Percentiles rank a stretch among this genome's conserved stretches.
phyloP scores from a whole-genome alignment of 2,329 filamentous ascomycete genomes.

The Talaromyces albobiverticillius region DNA sequence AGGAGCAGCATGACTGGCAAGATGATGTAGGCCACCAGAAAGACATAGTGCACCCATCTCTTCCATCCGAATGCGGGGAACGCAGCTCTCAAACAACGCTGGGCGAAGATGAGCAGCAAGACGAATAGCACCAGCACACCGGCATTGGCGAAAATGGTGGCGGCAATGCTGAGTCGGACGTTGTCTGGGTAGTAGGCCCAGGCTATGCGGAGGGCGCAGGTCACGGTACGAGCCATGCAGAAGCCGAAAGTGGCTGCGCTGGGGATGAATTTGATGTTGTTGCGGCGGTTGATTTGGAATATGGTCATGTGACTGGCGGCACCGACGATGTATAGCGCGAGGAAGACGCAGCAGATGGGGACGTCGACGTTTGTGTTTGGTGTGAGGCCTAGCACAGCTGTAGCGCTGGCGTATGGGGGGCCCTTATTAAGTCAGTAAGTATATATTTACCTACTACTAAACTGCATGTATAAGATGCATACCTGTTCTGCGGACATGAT shows the following conservation, averaged over 20 bases:
- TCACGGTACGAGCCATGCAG: conserved; percentile 48
- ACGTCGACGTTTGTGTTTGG: conserved; percentile 61
- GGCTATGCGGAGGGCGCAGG: conserved; percentile 52
- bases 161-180: conserved; percentile 52
- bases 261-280: conserved; percentile 50
- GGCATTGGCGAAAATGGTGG: conserved; percentile 68
- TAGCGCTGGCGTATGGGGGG: conserved; percentile 29
- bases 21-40: conserved; percentile 58
- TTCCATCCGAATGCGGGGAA: conserved; percentile 72
- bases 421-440: conserved; percentile 7
- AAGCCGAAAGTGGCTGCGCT: conserved; percentile 47
- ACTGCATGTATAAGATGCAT: no score
- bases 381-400: conserved; percentile 39
- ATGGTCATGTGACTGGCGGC: conserved; percentile 46
- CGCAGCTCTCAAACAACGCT: conserved; percentile 70
- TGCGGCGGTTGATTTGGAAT: conserved; percentile 40
- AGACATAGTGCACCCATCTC: conserved; percentile 47
- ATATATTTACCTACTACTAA: no score
- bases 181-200: conserved; percentile 51
- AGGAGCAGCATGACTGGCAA: conserved; percentile 62
- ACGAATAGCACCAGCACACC: conserved; percentile 74
- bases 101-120: conserved; percentile 73
- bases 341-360: conserved; percentile 62
- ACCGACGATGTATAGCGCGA: conserved; percentile 47
- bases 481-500: no score